Evolutionary conservation across 2,329 filamentous ascomycete species (phyloP), one percentile per base, ranked within the genome.

Genomic region (Fusarium virguliforme): DNA sequence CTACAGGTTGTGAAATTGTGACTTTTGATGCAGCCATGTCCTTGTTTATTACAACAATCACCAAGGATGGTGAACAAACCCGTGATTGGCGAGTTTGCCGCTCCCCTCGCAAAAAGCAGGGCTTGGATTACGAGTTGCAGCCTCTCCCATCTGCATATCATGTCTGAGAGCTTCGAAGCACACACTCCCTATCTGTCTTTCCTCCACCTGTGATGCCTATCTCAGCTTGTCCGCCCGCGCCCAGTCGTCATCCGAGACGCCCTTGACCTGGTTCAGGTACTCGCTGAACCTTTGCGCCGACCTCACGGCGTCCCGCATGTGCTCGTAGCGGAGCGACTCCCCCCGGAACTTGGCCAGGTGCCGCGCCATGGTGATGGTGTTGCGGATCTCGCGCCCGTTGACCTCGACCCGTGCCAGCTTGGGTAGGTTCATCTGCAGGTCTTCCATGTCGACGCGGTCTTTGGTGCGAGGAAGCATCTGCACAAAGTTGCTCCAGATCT

Each of bases 351-450:
- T 66, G 51, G 70, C 60, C 38, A 70, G 43, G 60, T 74, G 68
- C 35, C 68, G 62, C 40, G 55, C 55, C 38, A 60, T 60, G 53
- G 65, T 60, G 62, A 66, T 59, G 59, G 65, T 77, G 66, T 71
- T 79, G n/a, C 77, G 74, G 55, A 80, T 80, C 72, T 80, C 78
- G 10, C 78, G 72, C 8, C 78, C 78, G 57, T 80, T 79, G 50
- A 64, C 40, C 6, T 65, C 40, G 37, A 48, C 37, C 46, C 37
- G 55, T 7, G 62, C 56, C 32, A 67, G 53, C 37, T 54, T 63
- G 41, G 10, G 6, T 9, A 70, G 32, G 65, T 70, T 68, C 37
- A 48, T 56, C 24, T 37, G 22, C 13, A 70, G 41, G 4, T 66
- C 60, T 15, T 68, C 65, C 24, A 62, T 48, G 8, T 66, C 65